Evolutionary conservation across 345 rosid species (phyloP), one percentile per base, ranked within the genome.

Genomic region (Gossypium turneri): DNA sequence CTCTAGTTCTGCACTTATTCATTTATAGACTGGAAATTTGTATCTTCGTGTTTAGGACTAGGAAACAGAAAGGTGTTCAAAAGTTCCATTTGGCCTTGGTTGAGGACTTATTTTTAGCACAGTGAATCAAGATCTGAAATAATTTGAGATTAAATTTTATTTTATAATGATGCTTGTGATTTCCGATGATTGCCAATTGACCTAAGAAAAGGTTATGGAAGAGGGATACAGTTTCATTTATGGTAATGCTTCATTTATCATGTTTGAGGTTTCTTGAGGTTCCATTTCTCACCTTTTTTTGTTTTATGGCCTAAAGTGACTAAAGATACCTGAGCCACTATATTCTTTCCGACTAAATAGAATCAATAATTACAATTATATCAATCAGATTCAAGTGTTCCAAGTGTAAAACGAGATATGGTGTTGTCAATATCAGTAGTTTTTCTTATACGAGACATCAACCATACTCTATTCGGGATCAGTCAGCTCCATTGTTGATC

Each of bases 391-490:
- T 34, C 41, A 34, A 34, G 41, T 34, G 7, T 6, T 34, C 41
- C 41, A 34, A 34, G 41, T 34, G 41, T 34, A 34, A 34, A 34
- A 34, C 41, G 41, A 34, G 16, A 29, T 29, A 9, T 69, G 25
- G 60, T 17, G 13, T 10, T 69, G 73, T 69, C 60, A 69, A 16
- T 29, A 69, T 69, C 45, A 69, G 15, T 20, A 19, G 52, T 25
- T 3, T 69, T 44, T 69, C 17, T 25, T 69, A 51, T 69, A 1
- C 24, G 9, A 27, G 73, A 69, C 59, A 51, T 44, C 59, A 25
- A 50, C 44, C 41, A 34, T 3, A 24, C 24, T 27, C 73, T 16
- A 1, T 12, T 50, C 16, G 10, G 43, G 45, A 69, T 17, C 59
- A 51, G 59, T 69, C 27, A 25, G 59, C 44, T 50, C 41, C 24